Evolutionary conservation across 2,329 filamentous ascomycete species (phyloP).

Genomic region (Venturia carpophila): DNA sequence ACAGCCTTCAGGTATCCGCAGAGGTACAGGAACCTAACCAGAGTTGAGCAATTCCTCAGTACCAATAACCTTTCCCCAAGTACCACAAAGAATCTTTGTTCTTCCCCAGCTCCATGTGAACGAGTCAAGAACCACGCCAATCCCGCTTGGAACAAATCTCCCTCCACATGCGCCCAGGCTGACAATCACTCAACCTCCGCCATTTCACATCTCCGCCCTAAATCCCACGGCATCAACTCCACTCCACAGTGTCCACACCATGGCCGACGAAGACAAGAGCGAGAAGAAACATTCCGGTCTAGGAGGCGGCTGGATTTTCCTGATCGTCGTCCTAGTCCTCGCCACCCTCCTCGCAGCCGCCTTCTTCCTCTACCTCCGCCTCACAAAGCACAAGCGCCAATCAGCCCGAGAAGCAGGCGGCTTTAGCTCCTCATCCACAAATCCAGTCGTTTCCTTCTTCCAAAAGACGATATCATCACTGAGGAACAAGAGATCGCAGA

Average conservation of each 20-base stretch:
- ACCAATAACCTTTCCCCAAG: background rate
- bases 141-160: background rate
- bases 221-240: slow-evolving; percentile 15
- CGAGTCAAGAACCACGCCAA: background rate
- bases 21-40: background rate
- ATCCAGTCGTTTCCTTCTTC: slow-evolving; percentile 66
- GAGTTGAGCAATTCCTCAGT: background rate
- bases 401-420: slow-evolving; percentile 39
- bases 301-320: slow-evolving; percentile 52
- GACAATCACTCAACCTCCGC: slow-evolving; percentile 1
- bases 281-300: slow-evolving; percentile 34
- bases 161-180: slow-evolving; percentile 4
- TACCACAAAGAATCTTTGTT: background rate
- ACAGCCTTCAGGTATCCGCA: background rate
- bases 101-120: background rate
- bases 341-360: slow-evolving; percentile 49
- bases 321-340: slow-evolving; percentile 63
- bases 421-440: slow-evolving; percentile 35
- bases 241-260: background rate
- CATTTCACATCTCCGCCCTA: slow-evolving; percentile 33
- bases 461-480: slow-evolving; percentile 56
- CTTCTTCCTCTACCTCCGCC: slow-evolving; percentile 59
- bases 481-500: slow-evolving; percentile 57
- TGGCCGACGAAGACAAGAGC: slow-evolving; percentile 13
- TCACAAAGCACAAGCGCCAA: slow-evolving; percentile 41